phyloP scores from a whole-genome alignment of 345 rosid species.

The Alliaria petiolata region DNA sequence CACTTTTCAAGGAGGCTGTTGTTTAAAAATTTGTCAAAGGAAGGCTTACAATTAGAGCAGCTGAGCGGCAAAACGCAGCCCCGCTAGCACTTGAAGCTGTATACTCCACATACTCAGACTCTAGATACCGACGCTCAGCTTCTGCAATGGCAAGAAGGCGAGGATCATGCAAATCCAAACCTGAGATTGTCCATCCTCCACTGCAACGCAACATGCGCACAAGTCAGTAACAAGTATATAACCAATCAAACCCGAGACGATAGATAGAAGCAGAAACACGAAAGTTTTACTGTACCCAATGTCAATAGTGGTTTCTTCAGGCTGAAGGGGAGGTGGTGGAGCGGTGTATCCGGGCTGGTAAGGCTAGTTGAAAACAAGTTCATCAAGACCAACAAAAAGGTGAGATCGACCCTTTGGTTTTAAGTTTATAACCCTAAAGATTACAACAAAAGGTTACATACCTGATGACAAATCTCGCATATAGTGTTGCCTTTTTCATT shows the following conservation, averaged over 20 bases:
- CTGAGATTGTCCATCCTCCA: constrained; percentile 93
- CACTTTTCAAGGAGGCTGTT: not conserved
- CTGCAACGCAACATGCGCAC: constrained; percentile 35
- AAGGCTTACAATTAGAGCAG: constrained; percentile 79
- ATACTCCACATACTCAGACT: constrained; percentile 82
- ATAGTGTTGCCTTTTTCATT: constrained; percentile 80
- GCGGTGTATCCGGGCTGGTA: constrained; percentile 80
- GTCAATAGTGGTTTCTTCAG: constrained; percentile 77
- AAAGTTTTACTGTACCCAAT: constrained; percentile 81
- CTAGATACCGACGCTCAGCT: constrained; percentile 81
- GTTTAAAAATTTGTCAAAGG: not conserved
- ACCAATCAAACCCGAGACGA: not conserved
- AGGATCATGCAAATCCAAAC: constrained; percentile 77
- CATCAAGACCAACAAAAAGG: not conserved
- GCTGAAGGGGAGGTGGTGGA: constrained; percentile 51
- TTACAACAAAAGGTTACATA: constrained; percentile 9
- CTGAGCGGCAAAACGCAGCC: constrained; percentile 94
- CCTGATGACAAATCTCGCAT: constrained; percentile 97
- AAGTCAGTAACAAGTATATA: constrained; percentile 2
- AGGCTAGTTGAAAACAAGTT: constrained; percentile 42
- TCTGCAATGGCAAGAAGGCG: constrained; percentile 86
- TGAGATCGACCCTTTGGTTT: not conserved
- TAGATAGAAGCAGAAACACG: not conserved
- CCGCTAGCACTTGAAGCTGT: constrained; percentile 82
- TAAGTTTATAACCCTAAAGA: not conserved